Percentiles rank a stretch among this genome's conserved stretches.
Evolutionary conservation across 768 basidiomycete species (phyloP).

Genomic region (Tylopilus felleus): DNA sequence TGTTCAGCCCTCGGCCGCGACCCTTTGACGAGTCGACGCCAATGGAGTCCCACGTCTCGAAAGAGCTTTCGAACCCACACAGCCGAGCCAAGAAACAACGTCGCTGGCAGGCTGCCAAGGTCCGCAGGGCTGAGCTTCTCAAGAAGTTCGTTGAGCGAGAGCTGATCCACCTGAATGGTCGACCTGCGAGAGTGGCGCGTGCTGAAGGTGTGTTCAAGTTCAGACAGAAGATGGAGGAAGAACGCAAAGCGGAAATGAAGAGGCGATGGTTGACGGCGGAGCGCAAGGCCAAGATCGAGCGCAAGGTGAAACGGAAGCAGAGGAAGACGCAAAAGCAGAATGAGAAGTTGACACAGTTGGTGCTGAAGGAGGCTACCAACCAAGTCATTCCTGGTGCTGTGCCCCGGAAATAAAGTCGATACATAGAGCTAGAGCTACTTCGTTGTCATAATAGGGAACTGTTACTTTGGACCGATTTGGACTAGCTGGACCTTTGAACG

Average conservation of each 20-base stretch:
- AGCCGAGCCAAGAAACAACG: constrained; percentile 77
- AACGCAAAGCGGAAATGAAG: constrained; percentile 59
- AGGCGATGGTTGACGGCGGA: constrained; percentile 44
- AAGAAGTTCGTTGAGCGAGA: constrained; percentile 53
- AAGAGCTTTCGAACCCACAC: constrained; percentile 79
- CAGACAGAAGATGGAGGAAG: constrained; percentile 54
- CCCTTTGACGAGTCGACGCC: constrained; percentile 52
- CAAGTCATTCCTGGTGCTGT: constrained; percentile 48
- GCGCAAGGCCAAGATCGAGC: constrained; percentile 36
- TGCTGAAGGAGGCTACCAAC: constrained; percentile 53
- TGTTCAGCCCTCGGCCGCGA: constrained; percentile 38
- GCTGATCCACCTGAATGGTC: constrained; percentile 54
- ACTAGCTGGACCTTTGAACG: not conserved
- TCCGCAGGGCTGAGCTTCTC: constrained; percentile 47
- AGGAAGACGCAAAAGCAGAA: constrained; percentile 45
- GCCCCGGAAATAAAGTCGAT: too few species aligned
- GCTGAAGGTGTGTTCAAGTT: constrained; percentile 78
- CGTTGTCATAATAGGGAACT: not conserved
- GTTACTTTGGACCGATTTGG: not conserved
- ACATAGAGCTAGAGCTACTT: not conserved
- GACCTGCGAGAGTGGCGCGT: constrained; percentile 57
- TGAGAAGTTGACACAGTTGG: constrained; percentile 53
- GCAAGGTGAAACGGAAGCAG: constrained; percentile 38
- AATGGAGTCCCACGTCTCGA: constrained; percentile 60
- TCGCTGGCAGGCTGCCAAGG: constrained; percentile 63